Base-by-base conservation (phyloP, 306 rosid species). In the Cucurbita ficifolia region DNA sequence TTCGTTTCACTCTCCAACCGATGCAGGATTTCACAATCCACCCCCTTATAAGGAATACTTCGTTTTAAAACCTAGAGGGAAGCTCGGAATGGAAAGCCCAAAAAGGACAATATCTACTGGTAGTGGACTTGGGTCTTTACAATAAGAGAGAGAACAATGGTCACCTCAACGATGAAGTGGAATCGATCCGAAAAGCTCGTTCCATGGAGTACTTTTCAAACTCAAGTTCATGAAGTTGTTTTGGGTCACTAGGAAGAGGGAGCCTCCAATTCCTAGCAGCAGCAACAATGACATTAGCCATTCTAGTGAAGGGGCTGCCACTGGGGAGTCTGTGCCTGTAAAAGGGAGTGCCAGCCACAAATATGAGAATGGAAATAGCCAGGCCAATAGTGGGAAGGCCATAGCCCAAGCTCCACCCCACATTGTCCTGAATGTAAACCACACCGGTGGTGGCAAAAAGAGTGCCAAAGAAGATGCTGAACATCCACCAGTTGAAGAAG, bases 371-470 rank as follows among this genome's bases (percentile, higher is more conserved):
- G 0, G 99, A 86, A 10, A 94, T 62, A 3, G 87, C 57, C 8
- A 94, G 92, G 39, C 99, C 99, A 40, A 82, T 78, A 0, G 99
- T 88, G 2, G 99, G 99, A 61, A 95, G 87, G 0, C 82, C 99
- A 80, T 89, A 95, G 0, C 99, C 99, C 24, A 95, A 79, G 43
- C 87, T 80, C 99, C 99, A 95, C 7, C 99, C 99, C 22, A 95
- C 84, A 71, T 91, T 89, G 72, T 91, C 99, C 74, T 91, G 97
- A 35, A 95, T 76, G 70, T 90, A 95, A 0, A 95, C 97, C n/a
- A 95, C 83, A 9, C 88, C 79, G 5, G 93, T 81, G 11, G 88
- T 87, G 74, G 99, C 96, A 76, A 95, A 85, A 1, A 48, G 10
- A 12, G n/a, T 48, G 52, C 52, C 52, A 2, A 48, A 5, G 52